These are phyloP conservation scores for Globisporangium heterothallicum DNA, from an alignment of 352 stramenopile genomes.

Conservation along the genomic window DNA sequence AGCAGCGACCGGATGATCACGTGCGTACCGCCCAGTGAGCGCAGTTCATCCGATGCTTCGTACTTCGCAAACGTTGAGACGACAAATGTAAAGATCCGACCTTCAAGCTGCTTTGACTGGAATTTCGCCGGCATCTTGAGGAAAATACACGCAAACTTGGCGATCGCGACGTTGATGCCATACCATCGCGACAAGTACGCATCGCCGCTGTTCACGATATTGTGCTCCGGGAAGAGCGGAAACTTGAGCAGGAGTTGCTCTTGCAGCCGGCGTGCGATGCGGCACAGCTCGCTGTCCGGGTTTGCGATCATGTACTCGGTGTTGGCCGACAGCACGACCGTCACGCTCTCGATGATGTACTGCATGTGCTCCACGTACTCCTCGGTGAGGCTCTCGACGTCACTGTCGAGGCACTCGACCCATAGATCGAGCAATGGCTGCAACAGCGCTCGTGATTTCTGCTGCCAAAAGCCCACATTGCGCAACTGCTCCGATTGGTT, in stretches of 20 bases:
- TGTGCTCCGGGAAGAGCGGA: slow-evolving; percentile 48
- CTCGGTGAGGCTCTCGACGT: slow-evolving; percentile 53
- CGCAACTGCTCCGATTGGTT: slow-evolving; percentile 29
- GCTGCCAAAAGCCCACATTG: slow-evolving; percentile 54
- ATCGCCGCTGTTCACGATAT: slow-evolving; percentile 38
- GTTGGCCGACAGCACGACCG: slow-evolving; percentile 53
- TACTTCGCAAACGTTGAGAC: slow-evolving; percentile 58
- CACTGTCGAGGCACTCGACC: slow-evolving; percentile 63
- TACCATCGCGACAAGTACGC: slow-evolving; percentile 58
- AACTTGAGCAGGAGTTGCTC: slow-evolving; percentile 60
- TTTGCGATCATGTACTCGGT: slow-evolving; percentile 18
- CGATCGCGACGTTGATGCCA: slow-evolving; percentile 62
- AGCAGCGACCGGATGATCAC: slow-evolving; percentile 55
- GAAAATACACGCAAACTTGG: slow-evolving; percentile 61
- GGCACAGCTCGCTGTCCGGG: slow-evolving; percentile 24
- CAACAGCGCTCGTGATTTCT: slow-evolving; percentile 58
- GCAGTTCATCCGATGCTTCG: slow-evolving; percentile 49
- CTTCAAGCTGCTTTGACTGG: slow-evolving; percentile 24
- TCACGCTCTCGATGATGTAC: slow-evolving; percentile 67
- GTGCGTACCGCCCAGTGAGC: slow-evolving; percentile 48
- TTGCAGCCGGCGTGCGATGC: slow-evolving; percentile 23
- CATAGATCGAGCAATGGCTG: slow-evolving; percentile 63
- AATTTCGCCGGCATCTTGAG: slow-evolving; percentile 19
- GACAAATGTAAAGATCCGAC: slow-evolving; percentile 47
- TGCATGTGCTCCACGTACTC: slow-evolving; percentile 69